Evolutionary conservation across 306 rosid species (phyloP), one percentile per base, ranked within the genome.

Genomic region (Mucuna pruriens): DNA sequence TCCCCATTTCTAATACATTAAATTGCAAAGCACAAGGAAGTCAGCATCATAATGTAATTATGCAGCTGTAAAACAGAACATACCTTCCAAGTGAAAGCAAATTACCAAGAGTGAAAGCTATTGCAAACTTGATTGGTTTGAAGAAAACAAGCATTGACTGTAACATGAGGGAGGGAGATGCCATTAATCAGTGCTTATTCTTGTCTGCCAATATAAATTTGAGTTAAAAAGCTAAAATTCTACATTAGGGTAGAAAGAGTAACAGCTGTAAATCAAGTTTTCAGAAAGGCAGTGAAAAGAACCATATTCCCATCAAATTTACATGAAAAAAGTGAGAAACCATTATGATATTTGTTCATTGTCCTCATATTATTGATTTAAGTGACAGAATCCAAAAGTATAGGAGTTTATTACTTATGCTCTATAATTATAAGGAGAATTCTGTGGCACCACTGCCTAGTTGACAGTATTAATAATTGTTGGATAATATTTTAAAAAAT

Each of bases 141-240:
- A 95, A 84, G 88, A 95, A 93, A 84, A 95, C 97, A 70, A 95
- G 91, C 97, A 95, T 80, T 4, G 99, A 95, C 99, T 95, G 97
- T 82, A 48, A 66, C 80, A 88, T 63, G 84, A 17, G 75, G 64
- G 39, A 60, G 5, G 42, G 80, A 83, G 67, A 60, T 57, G 68
- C 76, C 61, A 60, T 42, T 65, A 75, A 78, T 85, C 64, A 89
- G 90, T 84, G 55, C 20, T 16, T 73, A 74, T 6, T 77, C 73
- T 40, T 78, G 72, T 44, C 71, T 22, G 10, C 49, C 39, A 84
- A 80, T 19, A 63, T 57, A 60, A 80, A 39, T 52, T 23, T 22
- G 74, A 81, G 45, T 42, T 76, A 45, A 49, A 82, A 83, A 71
- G 58, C 75, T 25, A 48, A 75, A n/a, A 49, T 39, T 22, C 61